Evolutionary conservation across 208 protist genomes (phyloP).

Genomic region (Trypanosoma conorhini): DNA sequence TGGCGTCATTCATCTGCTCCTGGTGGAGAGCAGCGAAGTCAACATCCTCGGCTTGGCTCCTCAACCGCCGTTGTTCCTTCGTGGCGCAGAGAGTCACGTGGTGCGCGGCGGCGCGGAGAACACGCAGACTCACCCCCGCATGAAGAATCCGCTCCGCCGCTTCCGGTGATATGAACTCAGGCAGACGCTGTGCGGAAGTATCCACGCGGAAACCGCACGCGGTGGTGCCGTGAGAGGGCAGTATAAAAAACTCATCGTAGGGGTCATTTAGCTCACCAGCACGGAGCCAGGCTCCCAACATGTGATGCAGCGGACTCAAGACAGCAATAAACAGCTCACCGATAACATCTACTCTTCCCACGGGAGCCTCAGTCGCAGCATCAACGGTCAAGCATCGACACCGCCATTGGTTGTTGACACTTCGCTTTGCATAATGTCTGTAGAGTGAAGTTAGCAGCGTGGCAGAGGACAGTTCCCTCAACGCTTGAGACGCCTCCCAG

Average conservation of each 20-base stretch:
- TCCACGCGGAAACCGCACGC: slow-evolving; percentile 67
- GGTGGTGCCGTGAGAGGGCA: slow-evolving; percentile 62
- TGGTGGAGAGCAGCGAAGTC: slow-evolving; percentile 21
- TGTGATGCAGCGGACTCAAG: slow-evolving; percentile 56
- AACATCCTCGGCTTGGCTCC: slow-evolving; percentile 21
- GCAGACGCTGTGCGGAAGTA: slow-evolving; percentile 59
- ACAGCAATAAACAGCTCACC: slow-evolving; percentile 50
- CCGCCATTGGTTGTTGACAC: slow-evolving; percentile 36
- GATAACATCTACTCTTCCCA: slow-evolving; percentile 39
- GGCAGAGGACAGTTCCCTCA: slow-evolving; percentile 53
- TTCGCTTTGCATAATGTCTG: slow-evolving; percentile 34
- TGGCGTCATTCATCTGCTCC: slow-evolving; percentile 20
- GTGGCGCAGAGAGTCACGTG: slow-evolving; percentile 43
- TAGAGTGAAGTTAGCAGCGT: slow-evolving; percentile 61
- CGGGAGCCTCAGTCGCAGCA: neutral
- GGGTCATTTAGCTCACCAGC: slow-evolving; percentile 58
- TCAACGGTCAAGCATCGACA: neutral
- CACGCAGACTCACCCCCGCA: slow-evolving; percentile 70
- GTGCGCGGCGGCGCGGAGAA: slow-evolving; percentile 59
- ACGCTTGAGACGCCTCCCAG: slow-evolving; percentile 32
- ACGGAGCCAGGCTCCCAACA: slow-evolving; percentile 67
- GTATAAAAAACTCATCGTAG: slow-evolving; percentile 87
- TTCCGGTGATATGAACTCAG: slow-evolving; percentile 58
- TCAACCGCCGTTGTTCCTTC: slow-evolving; percentile 26
- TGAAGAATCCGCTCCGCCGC: slow-evolving; percentile 56